Evolutionary conservation across 2,329 filamentous ascomycete genomes (phyloP).

Genomic region (Raffaelea deltoideospora): DNA sequence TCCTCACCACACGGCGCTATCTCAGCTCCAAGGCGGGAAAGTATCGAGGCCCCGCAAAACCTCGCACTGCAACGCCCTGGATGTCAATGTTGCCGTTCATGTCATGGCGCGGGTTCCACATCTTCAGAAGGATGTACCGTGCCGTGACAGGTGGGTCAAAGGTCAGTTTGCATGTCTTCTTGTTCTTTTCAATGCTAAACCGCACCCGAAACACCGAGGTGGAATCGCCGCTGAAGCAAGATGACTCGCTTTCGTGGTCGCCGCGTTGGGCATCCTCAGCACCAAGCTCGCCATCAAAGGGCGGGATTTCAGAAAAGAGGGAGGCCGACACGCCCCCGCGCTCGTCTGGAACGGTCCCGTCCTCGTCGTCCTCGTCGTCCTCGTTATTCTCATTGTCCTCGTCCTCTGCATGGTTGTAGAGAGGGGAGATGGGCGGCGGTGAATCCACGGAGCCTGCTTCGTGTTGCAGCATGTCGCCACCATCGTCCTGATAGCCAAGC

Average conservation of each 20-base stretch:
- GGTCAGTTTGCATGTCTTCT: slow-evolving; percentile 71
- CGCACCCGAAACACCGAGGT: slow-evolving; percentile 12
- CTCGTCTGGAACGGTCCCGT: not conserved
- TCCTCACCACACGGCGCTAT: slow-evolving; percentile 18
- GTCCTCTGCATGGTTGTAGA: not conserved
- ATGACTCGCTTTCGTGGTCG: not conserved
- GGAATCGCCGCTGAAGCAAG: no score
- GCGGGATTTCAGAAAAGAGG: no score
- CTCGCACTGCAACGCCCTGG: slow-evolving; percentile 68
- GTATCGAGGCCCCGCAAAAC: slow-evolving; percentile 73
- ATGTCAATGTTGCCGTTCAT: slow-evolving; percentile 67
- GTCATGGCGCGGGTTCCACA: slow-evolving; percentile 66
- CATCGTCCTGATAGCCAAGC: slow-evolving; percentile 24
- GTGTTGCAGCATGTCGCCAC: no score
- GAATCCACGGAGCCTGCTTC: no score
- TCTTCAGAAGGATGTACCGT: slow-evolving; percentile 73
- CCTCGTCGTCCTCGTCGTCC: slow-evolving; percentile 2
- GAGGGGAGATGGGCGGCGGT: no score
- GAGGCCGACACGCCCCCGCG: no score
- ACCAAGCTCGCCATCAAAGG: no score
- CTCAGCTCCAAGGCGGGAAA: slow-evolving; percentile 56
- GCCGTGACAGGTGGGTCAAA: slow-evolving; percentile 75
- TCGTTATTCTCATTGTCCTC: slow-evolving; percentile 7
- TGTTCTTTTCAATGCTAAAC: slow-evolving; percentile 71
- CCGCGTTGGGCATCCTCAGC: not conserved